Evolutionary conservation across 164 flowering plant genomes (phyloP).

Genomic region (Vitis rupestris): DNA sequence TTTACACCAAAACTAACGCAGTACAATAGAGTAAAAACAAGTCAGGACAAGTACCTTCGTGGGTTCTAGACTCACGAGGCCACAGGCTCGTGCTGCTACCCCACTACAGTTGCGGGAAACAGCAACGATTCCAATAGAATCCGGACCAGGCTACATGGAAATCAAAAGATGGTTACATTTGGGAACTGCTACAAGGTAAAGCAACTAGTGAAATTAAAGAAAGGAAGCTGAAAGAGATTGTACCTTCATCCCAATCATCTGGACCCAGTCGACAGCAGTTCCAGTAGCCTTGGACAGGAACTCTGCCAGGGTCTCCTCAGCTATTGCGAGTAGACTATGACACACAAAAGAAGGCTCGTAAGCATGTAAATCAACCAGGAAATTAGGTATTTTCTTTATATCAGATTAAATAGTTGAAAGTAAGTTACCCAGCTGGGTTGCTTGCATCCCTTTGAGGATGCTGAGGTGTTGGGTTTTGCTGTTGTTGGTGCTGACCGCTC

Average conservation of each 20-base stretch:
- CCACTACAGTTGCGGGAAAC: slow-evolving; percentile 86
- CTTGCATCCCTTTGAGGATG: slow-evolving; percentile 74
- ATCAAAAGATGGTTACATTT: neutral
- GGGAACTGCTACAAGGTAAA: neutral
- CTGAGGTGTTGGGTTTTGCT: slow-evolving; percentile 73
- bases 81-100: slow-evolving; percentile 94
- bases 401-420: neutral
- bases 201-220: neutral
- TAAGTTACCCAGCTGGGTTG: slow-evolving; percentile 82
- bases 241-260: slow-evolving; percentile 99
- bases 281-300: slow-evolving; percentile 95
- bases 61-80: slow-evolving; percentile 91
- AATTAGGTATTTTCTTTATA: neutral
- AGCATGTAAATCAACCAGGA: neutral
- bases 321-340: slow-evolving; percentile 70
- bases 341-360: neutral
- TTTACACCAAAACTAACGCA: neutral
- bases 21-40: neutral
- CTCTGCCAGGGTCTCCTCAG: slow-evolving; percentile 97
- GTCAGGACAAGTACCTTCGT: slow-evolving; percentile 47
- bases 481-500: slow-evolving; percentile 74
- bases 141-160: slow-evolving; percentile 89
- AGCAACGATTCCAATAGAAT: slow-evolving; percentile 92
- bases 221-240: neutral
- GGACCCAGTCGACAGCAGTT: slow-evolving; percentile 99